These are phyloP conservation scores for Podaxis sp. DNA, from an alignment of 768 basidiomycete species.

Conservation along the genomic window DNA sequence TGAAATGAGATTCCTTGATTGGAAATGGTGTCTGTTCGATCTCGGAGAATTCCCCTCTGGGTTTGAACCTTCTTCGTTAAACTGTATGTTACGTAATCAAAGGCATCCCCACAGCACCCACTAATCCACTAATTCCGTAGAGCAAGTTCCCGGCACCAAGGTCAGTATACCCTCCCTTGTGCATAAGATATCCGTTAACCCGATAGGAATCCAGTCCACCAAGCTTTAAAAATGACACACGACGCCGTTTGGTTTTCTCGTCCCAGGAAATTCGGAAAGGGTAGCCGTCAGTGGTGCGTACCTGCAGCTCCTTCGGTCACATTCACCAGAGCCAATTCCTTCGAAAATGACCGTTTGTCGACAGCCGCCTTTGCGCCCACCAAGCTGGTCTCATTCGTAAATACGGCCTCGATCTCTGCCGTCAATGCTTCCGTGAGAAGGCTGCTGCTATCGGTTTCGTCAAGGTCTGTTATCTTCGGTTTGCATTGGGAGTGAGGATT, in stretches of 20 bases:
- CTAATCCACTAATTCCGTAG: conserved; percentile 14
- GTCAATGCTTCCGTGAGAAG: conserved; percentile 98
- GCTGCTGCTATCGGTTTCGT: conserved; percentile 88
- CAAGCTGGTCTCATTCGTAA: conserved; percentile 98
- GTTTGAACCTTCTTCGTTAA: conserved; percentile 25
- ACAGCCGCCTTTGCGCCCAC: conserved; percentile 92
- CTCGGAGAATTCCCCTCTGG: background rate
- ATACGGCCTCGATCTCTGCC: conserved; percentile 95
- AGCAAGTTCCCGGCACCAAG: conserved; percentile 17
- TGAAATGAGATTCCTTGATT: no score
- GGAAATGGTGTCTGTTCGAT: background rate
- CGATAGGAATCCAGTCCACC: conserved; percentile 11
- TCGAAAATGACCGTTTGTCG: conserved; percentile 1
- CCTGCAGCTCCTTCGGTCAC: background rate
- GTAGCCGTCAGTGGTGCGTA: conserved; percentile 74
- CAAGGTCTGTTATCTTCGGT: conserved; percentile 52
- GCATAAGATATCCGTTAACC: background rate
- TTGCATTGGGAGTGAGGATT: background rate
- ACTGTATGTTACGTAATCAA: conserved; percentile 36
- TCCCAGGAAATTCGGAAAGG: conserved; percentile 93
- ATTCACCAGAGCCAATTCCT: background rate
- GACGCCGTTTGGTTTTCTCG: conserved; percentile 98
- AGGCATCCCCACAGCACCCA: conserved; percentile 11
- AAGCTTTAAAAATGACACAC: conserved; percentile 79
- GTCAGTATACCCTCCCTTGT: conserved; percentile 22